These are phyloP conservation scores for Guadua angustifolia DNA, from an alignment of 176 grass and related monocot genomes.

Conservation along the genomic window DNA sequence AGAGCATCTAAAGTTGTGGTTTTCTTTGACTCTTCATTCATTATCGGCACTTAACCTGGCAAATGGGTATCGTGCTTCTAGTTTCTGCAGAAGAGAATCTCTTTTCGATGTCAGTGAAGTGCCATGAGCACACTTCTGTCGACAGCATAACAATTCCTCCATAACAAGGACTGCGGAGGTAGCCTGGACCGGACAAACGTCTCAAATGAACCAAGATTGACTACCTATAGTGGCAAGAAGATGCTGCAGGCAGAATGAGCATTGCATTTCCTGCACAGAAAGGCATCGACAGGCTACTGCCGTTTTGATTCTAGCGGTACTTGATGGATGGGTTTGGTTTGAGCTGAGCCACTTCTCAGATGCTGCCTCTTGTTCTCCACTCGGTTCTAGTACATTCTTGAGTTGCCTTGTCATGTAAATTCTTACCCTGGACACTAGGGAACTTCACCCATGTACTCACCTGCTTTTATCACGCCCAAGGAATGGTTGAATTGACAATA, in stretches of 20 bases:
- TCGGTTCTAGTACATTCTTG: background rate
- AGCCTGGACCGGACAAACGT: background rate
- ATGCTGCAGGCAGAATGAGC: background rate
- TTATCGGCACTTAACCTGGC: background rate
- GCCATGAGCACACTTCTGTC: background rate
- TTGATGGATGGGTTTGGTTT: background rate
- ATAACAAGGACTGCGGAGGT: background rate
- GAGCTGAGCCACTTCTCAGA: background rate
- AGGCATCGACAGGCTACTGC: background rate
- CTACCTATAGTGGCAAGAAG: background rate
- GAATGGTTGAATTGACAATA: background rate
- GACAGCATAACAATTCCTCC: background rate
- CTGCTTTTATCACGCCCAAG: background rate
- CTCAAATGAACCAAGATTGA: background rate
- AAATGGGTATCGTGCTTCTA: background rate
- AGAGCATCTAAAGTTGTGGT: background rate
- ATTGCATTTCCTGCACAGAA: background rate
- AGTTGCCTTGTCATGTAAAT: constrained; percentile 6
- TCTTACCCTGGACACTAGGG: background rate
- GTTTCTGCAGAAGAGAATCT: background rate
- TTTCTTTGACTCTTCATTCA: background rate
- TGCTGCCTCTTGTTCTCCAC: background rate
- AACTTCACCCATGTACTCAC: background rate
- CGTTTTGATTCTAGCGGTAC: background rate
- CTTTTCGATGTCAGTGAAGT: background rate